Base-by-base conservation (phyloP, 1,284 basidiomycete species). In the Tilletia horrida region DNA sequence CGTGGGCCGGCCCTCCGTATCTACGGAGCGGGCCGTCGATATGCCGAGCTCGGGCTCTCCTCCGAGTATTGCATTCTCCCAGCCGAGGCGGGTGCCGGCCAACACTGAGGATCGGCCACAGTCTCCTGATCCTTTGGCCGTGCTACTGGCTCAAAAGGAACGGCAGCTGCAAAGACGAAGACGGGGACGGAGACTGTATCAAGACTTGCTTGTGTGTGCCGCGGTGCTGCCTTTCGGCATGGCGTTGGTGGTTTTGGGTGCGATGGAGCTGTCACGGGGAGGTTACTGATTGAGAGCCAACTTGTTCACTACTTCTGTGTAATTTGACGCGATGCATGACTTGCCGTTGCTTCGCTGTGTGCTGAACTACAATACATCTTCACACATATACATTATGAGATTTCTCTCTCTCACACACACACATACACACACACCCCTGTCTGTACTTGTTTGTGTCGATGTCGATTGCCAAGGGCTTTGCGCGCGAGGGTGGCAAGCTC, bases 81-180 rank as follows among this genome's bases (percentile, higher is more conserved):
- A 25, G 4, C 13, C 23, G 14, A 23, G 59, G 29, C 25, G 23
- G 13, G 7, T 27, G 18, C 14, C 14, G 18, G 25, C 16, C 29
- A 8, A 65, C 69, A 7, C 55, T 62, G 4, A 69, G 63, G 25
- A 73, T 74, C 23, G 59, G 4, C n/a, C 31, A 43, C 29, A 42
- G n/a, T 29, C 31, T 27, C 77, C 79, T 63, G 76, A 76, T 29
- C 76, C 75, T 3, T 77, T 77, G 2, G 66, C 75, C 13, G 76
- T 80, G 29, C 50, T 81, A 43, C 69, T 81, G 6, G 79, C 78
- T 0, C 71, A 76, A 11, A 81, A 81, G 62, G 79, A 81, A 57
- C 68, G 77, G 3, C 70, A 79, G 40, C 55, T 81, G 62, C 79
- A 81, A 69, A 67, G 67, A 6, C 67, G 66, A 14, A 73, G 74